These are phyloP conservation scores for Quercus glauca DNA, from an alignment of 306 rosid species.

Conservation along the genomic window DNA sequence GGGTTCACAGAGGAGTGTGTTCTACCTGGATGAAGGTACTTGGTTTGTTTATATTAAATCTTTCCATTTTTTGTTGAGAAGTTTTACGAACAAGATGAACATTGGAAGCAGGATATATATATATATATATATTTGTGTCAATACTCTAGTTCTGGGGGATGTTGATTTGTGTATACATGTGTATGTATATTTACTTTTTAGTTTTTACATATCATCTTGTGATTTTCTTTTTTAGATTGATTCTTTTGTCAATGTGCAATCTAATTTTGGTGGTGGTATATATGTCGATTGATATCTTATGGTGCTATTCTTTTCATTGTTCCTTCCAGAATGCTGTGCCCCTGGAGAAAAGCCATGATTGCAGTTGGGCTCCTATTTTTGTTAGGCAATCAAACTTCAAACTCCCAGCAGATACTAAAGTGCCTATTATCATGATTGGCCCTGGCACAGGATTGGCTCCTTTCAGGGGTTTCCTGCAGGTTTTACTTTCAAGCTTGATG, in stretches of 20 bases:
- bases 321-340: slow-evolving; percentile 68
- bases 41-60: slow-evolving; percentile 7
- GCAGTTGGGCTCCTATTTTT: slow-evolving; percentile 92
- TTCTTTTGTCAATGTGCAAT: neutral
- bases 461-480: slow-evolving; percentile 99
- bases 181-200: no score
- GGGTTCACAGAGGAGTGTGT: slow-evolving; percentile 86
- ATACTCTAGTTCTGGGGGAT: no score
- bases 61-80: neutral
- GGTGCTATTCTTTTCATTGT: slow-evolving; percentile 1
- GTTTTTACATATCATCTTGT: no score
- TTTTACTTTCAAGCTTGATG: slow-evolving; percentile 32
- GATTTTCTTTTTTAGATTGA: no score
- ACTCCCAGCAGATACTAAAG: slow-evolving; percentile 74
- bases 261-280: neutral
- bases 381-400: slow-evolving; percentile 94
- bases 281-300: neutral
- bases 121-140: no score
- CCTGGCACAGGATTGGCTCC: slow-evolving; percentile 99
- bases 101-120: no score
- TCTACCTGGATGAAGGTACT: slow-evolving; percentile 99
- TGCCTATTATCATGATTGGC: slow-evolving; percentile 94
- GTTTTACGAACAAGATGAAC: neutral
- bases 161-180: no score
- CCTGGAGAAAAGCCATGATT: slow-evolving; percentile 57